phyloP scores from a whole-genome alignment of 2,329 filamentous ascomycete genomes.

The Phialophora tarda region DNA sequence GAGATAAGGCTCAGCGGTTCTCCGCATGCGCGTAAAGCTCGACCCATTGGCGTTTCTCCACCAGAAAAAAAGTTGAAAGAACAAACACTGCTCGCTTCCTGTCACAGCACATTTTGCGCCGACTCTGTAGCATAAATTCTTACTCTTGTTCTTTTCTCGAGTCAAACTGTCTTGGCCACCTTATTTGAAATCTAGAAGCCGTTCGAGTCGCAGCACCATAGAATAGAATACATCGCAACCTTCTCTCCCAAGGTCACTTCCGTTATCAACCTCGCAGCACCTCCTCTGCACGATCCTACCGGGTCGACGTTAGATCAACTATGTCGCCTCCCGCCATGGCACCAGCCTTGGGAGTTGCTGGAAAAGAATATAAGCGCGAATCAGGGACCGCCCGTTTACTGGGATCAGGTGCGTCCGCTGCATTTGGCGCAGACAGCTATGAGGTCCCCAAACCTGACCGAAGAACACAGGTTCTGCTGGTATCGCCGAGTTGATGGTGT shows the following conservation, averaged over 20 bases:
- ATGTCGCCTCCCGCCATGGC: conserved; percentile 40
- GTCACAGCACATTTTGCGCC: not conserved
- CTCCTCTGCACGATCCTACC: not conserved
- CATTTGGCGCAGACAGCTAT: conserved; percentile 34
- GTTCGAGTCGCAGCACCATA: not conserved
- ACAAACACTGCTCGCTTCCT: conserved; percentile 6
- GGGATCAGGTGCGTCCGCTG: conserved; percentile 73
- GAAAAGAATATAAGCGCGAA: conserved; percentile 77
- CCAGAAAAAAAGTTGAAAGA: conserved; percentile 12
- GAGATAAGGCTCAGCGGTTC: conserved; percentile 11
- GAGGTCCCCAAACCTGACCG: conserved; percentile 39
- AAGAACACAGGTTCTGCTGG: conserved; percentile 75
- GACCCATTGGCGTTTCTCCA: conserved; percentile 8
- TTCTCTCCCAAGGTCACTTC: not conserved
- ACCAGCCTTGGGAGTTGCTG: conserved; percentile 48
- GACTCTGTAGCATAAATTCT: not conserved
- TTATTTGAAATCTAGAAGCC: not conserved
- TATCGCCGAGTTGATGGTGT: conserved; percentile 90
- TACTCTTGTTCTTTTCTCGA: not conserved
- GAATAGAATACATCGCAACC: not conserved
- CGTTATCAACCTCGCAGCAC: not conserved
- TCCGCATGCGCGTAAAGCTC: not conserved
- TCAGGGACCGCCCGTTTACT: conserved; percentile 85
- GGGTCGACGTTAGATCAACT: not conserved
- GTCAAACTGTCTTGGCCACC: not conserved